A percentile compares a stretch with the other conserved stretches of the same genome.
Conservation (phyloP, 108 stramenopile species). For the Poteriospumella lacustris region DNA sequence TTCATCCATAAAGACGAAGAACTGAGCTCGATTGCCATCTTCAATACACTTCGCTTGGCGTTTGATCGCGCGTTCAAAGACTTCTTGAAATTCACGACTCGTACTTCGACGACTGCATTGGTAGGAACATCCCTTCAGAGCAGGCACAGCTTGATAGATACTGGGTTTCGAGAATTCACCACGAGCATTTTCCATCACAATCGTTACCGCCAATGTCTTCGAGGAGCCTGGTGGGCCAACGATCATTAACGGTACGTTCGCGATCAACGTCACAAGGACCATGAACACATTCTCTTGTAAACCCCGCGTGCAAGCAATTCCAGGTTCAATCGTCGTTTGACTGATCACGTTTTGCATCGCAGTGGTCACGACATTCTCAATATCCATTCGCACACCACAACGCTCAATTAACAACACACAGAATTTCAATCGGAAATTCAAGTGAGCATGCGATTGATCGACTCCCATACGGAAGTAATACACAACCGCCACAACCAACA, state of each 20-base stretch:
- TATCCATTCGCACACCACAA: not conserved
- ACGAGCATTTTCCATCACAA: slow-evolving; percentile 13
- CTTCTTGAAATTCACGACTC: slow-evolving; percentile 1
- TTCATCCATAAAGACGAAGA: slow-evolving; percentile 35
- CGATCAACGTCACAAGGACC: slow-evolving; percentile 22
- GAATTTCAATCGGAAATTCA: slow-evolving; percentile 3
- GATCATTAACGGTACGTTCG: slow-evolving; percentile 23
- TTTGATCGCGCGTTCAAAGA: not conserved
- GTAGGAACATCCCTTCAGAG: slow-evolving; percentile 17
- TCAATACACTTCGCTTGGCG: not conserved
- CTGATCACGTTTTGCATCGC: not conserved
- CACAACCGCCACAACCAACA: not conserved
- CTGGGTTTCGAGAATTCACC: not conserved
- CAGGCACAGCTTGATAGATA: slow-evolving; percentile 13
- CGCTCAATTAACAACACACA: not conserved
- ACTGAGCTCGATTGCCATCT: not conserved
- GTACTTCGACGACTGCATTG: slow-evolving; percentile 31
- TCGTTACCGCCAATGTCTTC: slow-evolving; percentile 32
- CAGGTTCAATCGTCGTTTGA: slow-evolving; percentile 4
- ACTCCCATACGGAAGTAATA: slow-evolving; percentile 4
- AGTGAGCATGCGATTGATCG: not conserved
- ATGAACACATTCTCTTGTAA: slow-evolving; percentile 36
- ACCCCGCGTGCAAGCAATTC: slow-evolving; percentile 29
- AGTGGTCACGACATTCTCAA: not conserved
- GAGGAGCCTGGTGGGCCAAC: slow-evolving; percentile 35